Evolutionary conservation across 2,329 filamentous ascomycete genomes (phyloP).

Genomic region (Epichloe uncinata): DNA sequence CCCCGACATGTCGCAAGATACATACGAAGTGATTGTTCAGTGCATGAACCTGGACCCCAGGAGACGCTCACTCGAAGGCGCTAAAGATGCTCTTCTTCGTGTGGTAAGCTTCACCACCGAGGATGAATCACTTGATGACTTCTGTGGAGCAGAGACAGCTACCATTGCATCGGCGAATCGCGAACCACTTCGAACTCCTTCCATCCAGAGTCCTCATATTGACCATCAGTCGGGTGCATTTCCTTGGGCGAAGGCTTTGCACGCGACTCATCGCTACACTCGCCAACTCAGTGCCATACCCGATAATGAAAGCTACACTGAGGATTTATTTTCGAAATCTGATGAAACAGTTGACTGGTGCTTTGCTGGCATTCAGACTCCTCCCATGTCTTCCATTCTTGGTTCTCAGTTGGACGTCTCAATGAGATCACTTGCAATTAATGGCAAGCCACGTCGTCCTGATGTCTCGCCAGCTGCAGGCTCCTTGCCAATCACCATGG

Average conservation of each 20-base stretch:
- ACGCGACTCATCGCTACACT: slow-evolving; percentile 53
- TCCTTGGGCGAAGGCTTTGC: slow-evolving; percentile 87
- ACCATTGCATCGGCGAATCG: slow-evolving; percentile 76
- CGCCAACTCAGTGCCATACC: slow-evolving; percentile 82
- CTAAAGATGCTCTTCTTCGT: slow-evolving; percentile 64
- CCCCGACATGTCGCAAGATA: slow-evolving; percentile 96
- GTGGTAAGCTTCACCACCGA: slow-evolving; percentile 87
- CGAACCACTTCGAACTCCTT: slow-evolving; percentile 89
- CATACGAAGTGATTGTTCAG: slow-evolving; percentile 82
- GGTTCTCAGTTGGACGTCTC: slow-evolving; percentile 74
- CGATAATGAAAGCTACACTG: slow-evolving; percentile 64
- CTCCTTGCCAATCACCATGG: slow-evolving; percentile 68
- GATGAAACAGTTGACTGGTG: slow-evolving; percentile 65
- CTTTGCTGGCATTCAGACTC: slow-evolving; percentile 60
- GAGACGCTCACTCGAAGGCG: slow-evolving; percentile 69
- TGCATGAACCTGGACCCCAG: slow-evolving; percentile 84
- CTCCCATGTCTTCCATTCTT: slow-evolving; percentile 70
- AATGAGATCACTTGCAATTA: slow-evolving; percentile 57
- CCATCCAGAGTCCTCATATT: slow-evolving; percentile 74
- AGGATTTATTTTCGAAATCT: slow-evolving; percentile 76
- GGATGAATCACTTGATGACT: slow-evolving; percentile 84
- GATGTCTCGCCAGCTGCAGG: slow-evolving; percentile 48
- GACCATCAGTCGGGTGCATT: slow-evolving; percentile 59
- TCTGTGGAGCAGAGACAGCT: slow-evolving; percentile 71
- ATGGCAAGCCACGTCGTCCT: slow-evolving; percentile 21